Evolutionary conservation across 257 asterid species (phyloP).

Genomic region (Ehretia macrophylla): DNA sequence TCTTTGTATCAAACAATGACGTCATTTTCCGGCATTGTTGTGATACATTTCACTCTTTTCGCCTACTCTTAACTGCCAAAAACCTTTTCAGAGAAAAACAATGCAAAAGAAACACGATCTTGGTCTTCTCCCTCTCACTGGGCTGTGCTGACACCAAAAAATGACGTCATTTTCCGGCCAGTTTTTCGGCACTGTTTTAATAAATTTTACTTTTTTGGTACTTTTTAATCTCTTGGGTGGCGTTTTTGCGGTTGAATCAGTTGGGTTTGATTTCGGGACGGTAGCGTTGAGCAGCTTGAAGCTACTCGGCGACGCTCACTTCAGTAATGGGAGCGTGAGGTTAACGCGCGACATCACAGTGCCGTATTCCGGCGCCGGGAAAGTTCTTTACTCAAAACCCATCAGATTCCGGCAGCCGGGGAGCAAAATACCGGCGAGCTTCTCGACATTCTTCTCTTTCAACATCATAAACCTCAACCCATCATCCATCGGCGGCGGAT

Average conservation of each 20-base stretch:
- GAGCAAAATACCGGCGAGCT: conserved; percentile 34
- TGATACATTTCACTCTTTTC: neutral
- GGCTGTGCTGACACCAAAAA: conserved; percentile 26
- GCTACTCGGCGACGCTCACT: conserved; percentile 82
- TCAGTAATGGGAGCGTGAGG: conserved; percentile 57
- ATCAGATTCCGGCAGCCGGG: conserved; percentile 55
- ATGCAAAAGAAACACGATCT: neutral
- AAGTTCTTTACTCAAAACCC: conserved; percentile 57
- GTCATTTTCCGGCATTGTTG: neutral
- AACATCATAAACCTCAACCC: conserved; percentile 66
- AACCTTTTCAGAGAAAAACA: neutral
- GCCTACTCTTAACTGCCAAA: too few relatives aligned
- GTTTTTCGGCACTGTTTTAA: neutral
- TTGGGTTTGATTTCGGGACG: conserved; percentile 53
- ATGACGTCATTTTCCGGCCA: conserved; percentile 46
- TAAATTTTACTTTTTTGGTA: neutral
- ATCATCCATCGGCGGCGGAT: conserved; percentile 76
- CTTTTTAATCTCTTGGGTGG: conserved; percentile 10
- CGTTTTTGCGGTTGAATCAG: conserved; percentile 15
- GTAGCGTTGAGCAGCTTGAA: conserved; percentile 53
- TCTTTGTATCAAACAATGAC: neutral
- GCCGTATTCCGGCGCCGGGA: conserved; percentile 81
- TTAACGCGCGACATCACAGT: conserved; percentile 68
- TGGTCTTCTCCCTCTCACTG: conserved; percentile 3
- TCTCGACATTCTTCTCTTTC: conserved; percentile 76